Base-by-base conservation (phyloP, 169 alveolate genomes). In the Cryptosporidium tyzzeri region DNA sequence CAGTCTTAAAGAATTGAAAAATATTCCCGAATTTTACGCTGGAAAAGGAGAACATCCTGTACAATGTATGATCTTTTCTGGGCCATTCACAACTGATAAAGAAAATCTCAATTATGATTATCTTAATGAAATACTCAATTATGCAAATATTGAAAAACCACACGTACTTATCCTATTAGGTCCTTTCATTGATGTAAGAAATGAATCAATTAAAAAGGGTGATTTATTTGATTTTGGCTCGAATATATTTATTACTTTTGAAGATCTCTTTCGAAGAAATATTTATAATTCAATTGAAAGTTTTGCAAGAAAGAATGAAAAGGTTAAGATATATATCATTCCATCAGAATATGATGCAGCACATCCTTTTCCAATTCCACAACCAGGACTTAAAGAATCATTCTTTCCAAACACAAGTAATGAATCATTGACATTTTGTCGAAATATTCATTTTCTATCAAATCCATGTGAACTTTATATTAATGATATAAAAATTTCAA, bases 271-370 rank as follows among this genome's bases (percentile, higher is more conserved):
- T 10, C 26, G 2, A 1, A 62, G 41, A 62, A 31, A 45, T 18
- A 41, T 80, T 5, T 80, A 26, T 31, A 45, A n/a, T 7, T 10
- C n/a, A 35, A 80, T 80, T 44, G 62, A 59, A 10, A 31, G 48
- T 26, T 80, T 80, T 59, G 74, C 89, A 6, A 31, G 39, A 45
- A 59, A 65, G 41, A 80, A 80, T 45, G 89, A 80, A 65, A 80
- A 62, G n/a, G 89, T 80, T n/a, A 58, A 48, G 26, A 80, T 80
- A 7, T 65, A 62, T 44, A 18, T 80, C 21, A 51, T 80, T 37
- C 89, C 89, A 37, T 80, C 89, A 14, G 89, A 80, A 48, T 80
- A 80, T 39, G 89, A 80, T 65, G 62, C 70, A 65, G 58, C 21
- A 44, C 74, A 80, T 62, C 75, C 71, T 18, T 80, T 62, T 62